phyloP scores from a whole-genome alignment of 176 grass and related monocot genomes.

The Bromus sterilis region DNA sequence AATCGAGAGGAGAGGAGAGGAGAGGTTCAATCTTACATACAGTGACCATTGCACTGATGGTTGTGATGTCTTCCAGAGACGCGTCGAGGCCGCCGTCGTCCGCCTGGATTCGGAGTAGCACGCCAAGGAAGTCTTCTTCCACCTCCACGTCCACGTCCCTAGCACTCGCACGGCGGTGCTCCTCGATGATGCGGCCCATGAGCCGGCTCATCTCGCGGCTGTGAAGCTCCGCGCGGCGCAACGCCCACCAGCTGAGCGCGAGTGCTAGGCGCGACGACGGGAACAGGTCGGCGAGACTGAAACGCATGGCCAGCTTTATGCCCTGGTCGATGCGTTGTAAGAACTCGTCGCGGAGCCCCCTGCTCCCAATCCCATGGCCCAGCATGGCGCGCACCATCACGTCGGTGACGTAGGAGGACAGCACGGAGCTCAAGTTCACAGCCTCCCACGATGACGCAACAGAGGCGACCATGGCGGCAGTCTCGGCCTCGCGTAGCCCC shows the following conservation, averaged over 20 bases:
- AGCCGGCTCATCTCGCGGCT: slow-evolving; percentile 15
- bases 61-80: slow-evolving; percentile 29
- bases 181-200: slow-evolving; percentile 31
- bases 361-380: slow-evolving; percentile 7
- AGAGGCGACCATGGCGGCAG: background rate
- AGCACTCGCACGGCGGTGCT: slow-evolving; percentile 23
- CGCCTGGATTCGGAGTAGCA: background rate
- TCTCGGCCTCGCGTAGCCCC: slow-evolving; percentile 23
- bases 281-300: slow-evolving; percentile 16
- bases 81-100: background rate
- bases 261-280: slow-evolving; percentile 16
- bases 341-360: slow-evolving; percentile 5
- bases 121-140: slow-evolving; percentile 15
- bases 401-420: slow-evolving; percentile 3
- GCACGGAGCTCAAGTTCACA: slow-evolving; percentile 27
- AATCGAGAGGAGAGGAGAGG: too few species aligned
- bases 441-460: background rate
- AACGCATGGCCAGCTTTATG: slow-evolving; percentile 21
- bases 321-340: slow-evolving; percentile 24
- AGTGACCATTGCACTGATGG: slow-evolving; percentile 17
- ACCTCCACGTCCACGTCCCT: background rate
- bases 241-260: too few species aligned
- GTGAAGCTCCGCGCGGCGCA: too few species aligned
- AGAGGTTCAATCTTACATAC: background rate
- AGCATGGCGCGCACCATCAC: background rate